Conservation (phyloP, 2,329 filamentous ascomycete genomes). For the Metarhizium guizhouense region DNA sequence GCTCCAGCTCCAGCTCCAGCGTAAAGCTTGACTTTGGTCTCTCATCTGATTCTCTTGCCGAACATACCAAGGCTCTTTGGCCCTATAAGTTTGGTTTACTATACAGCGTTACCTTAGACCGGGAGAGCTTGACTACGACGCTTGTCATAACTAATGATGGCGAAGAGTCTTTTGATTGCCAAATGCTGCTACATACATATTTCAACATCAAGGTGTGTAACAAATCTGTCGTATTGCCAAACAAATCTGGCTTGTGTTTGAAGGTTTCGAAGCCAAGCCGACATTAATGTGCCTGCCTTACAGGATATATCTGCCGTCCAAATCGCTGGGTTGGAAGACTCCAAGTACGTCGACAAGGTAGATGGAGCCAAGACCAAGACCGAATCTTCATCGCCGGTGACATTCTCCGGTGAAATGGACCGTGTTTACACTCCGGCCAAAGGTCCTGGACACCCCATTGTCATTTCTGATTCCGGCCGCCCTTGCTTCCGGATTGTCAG, state of each 20-base stretch:
- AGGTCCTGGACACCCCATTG: conserved; percentile 47
- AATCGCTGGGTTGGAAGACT: conserved; percentile 67
- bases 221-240: background rate
- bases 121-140: conserved; percentile 66
- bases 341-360: conserved; percentile 79
- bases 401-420: conserved; percentile 73
- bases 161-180: conserved; percentile 74
- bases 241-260: background rate
- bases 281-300: background rate
- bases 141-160: conserved; percentile 88
- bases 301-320: conserved; percentile 71
- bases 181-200: conserved; percentile 88
- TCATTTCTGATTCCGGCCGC: conserved; percentile 54
- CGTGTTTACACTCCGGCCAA: conserved; percentile 71
- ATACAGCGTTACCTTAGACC: conserved; percentile 82
- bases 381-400: conserved; percentile 51
- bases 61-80: conserved; percentile 65
- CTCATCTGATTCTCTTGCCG: conserved; percentile 60
- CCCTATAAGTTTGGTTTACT: conserved; percentile 80
- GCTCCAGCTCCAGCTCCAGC: conserved; percentile 49
- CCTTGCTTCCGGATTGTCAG: conserved; percentile 65
- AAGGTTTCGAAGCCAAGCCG: background rate
- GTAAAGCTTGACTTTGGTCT: conserved; percentile 97
- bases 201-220: conserved; percentile 63
- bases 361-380: conserved; percentile 56